Conservation (phyloP, 2,329 filamentous ascomycete species). For the Alternaria triticimaculans region DNA sequence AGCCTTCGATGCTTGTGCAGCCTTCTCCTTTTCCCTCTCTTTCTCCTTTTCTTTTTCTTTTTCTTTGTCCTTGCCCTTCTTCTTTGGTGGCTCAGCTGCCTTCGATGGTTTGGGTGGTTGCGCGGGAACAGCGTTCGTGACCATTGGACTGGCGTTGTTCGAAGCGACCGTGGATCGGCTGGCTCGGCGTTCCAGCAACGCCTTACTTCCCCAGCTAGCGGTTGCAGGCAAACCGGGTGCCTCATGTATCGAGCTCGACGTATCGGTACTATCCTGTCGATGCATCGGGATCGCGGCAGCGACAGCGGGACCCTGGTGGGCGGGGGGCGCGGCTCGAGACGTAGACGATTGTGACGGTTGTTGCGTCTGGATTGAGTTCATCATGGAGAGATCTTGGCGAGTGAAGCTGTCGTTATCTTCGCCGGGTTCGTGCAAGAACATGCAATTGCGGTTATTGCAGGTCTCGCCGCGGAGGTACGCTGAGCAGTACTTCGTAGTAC, state of each 20-base stretch:
- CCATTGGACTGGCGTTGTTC: slow-evolving; percentile 80
- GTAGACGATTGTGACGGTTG: slow-evolving; percentile 67
- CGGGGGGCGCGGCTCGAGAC: slow-evolving; percentile 59
- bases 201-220: slow-evolving; percentile 86
- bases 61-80: slow-evolving; percentile 37
- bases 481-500: slow-evolving; percentile 98
- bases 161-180: slow-evolving; percentile 84
- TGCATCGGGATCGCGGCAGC: slow-evolving; percentile 68
- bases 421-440: slow-evolving; percentile 97
- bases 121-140: slow-evolving; percentile 54
- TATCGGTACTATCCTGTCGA: slow-evolving; percentile 79
- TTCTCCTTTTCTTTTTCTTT: slow-evolving; percentile 30
- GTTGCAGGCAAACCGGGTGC: slow-evolving; percentile 90
- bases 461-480: slow-evolving; percentile 93
- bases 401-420: slow-evolving; percentile 98
- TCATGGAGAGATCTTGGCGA: slow-evolving; percentile 89
- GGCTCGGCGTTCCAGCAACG: slow-evolving; percentile 71
- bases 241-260: slow-evolving; percentile 66
- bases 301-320: slow-evolving; percentile 58
- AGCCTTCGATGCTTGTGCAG: slow-evolving; percentile 35
- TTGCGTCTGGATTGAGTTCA: slow-evolving; percentile 87
- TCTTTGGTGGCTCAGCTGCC: slow-evolving; percentile 38
- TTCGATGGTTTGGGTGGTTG: slow-evolving; percentile 39
- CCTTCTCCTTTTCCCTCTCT: slow-evolving; percentile 30
- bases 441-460: slow-evolving; percentile 95